Base-by-base conservation (phyloP, 2,329 filamentous ascomycete species). In the Trichocomaceae sp. region DNA sequence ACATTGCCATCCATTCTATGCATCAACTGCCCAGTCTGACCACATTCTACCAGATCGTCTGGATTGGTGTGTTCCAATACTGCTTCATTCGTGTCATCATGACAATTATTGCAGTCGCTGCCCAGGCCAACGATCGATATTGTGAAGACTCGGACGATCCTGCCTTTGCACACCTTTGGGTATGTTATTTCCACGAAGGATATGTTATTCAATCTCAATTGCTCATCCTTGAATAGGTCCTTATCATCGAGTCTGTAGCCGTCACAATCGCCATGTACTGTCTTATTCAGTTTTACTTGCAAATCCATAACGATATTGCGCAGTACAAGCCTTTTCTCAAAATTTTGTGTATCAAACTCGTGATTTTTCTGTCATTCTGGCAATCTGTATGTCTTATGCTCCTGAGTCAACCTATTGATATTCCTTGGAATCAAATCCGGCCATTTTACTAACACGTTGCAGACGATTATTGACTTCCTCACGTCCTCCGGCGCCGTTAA, bases 331-430 rank as follows among this genome's bases (percentile, higher is more conserved):
- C 88, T 0, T 86, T 92, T 60, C 70, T 92, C 59, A 95, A 95
- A 71, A 84, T 95, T 23, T 67, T 90, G 23, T 87, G 88, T 64
- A 93, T 95, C 73, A 95, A 95, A 72, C 79, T 95, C 26, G 89
- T 95, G 65, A 90, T 95, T 64, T 95, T 95, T 76, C 79, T 95
- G 61, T 90, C 86, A 33, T 95, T 95, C 71, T 95, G 90, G 89
- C 90, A 95, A 66, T 77, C 75, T 44, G 76, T 79, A 63, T 60
- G 73, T 60, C 33, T 39, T 2, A 19, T 8, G 5, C 23, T 19
- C 15, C 15, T 19, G 10, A 9, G 6, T 12, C 29, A 10, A 15
- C 2, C 26, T 17, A 12, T 20, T 46, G 29, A 47, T 26, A 47
- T 3, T 42, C 5, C 12, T 33, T 3, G 6, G 10, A 10, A 47